These are phyloP conservation scores for Populus hybrid DNA, from an alignment of 441 rosid species.

Conservation along the genomic window DNA sequence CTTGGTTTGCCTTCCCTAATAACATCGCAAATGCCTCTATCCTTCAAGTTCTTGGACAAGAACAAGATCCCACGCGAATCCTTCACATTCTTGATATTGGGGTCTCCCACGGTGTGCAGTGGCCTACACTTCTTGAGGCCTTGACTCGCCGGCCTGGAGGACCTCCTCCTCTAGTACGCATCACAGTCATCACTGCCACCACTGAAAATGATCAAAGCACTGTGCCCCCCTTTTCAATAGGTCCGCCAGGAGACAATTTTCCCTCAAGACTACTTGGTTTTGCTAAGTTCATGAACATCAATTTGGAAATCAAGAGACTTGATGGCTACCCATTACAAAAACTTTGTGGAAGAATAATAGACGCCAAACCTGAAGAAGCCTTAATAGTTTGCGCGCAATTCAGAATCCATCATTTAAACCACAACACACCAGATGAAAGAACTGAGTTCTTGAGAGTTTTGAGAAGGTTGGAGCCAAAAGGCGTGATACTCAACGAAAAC, in stretches of 20 bases:
- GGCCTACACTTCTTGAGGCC: slow-evolving; percentile 88
- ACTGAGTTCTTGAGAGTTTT: slow-evolving; percentile 46
- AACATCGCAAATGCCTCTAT: slow-evolving; percentile 78
- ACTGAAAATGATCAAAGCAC: slow-evolving; percentile 33
- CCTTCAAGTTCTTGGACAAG: slow-evolving; percentile 63
- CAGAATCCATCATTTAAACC: slow-evolving; percentile 64
- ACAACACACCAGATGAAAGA: slow-evolving; percentile 48
- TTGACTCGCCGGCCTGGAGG: slow-evolving; percentile 61
- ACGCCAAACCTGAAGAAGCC: slow-evolving; percentile 47
- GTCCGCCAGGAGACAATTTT: slow-evolving; percentile 63
- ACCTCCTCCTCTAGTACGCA: slow-evolving; percentile 61
- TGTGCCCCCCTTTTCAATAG: slow-evolving; percentile 60
- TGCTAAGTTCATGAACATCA: slow-evolving; percentile 66
- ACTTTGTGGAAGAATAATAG: slow-evolving; percentile 34
- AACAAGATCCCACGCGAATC: slow-evolving; percentile 22
- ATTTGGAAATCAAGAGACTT: slow-evolving; percentile 51
- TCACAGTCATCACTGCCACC: slow-evolving; percentile 49
- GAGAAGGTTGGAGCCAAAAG: slow-evolving; percentile 51
- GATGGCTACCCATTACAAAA: slow-evolving; percentile 41
- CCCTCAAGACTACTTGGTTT: slow-evolving; percentile 53
- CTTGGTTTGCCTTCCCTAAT: slow-evolving; percentile 86
- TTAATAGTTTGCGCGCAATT: slow-evolving; percentile 67
- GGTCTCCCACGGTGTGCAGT: slow-evolving; percentile 89
- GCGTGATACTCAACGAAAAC: slow-evolving; percentile 69
- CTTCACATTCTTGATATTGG: slow-evolving; percentile 86